phyloP scores from a whole-genome alignment of 768 basidiomycete genomes.

The Xanthoconium purpureum region DNA sequence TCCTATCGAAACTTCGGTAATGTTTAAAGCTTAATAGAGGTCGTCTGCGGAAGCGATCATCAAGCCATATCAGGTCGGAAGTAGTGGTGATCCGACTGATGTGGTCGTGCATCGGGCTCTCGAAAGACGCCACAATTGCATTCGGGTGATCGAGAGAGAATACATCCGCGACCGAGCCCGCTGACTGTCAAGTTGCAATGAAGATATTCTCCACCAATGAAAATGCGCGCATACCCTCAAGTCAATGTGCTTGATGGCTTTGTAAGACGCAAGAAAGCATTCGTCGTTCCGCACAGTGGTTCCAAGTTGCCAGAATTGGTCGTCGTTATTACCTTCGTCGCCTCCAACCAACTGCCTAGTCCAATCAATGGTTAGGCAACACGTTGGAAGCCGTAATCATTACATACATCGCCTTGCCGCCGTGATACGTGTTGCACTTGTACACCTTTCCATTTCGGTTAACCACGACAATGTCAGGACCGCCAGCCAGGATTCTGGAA shows the following conservation, averaged over 20 bases:
- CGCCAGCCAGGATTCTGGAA: slow-evolving; percentile 37
- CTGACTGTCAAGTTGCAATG: slow-evolving; percentile 29
- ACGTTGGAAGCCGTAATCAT: not conserved
- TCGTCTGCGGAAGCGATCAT: slow-evolving; percentile 52
- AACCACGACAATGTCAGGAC: slow-evolving; percentile 40
- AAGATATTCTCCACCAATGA: not conserved
- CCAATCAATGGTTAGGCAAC: not conserved
- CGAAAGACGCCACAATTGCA: slow-evolving; percentile 54
- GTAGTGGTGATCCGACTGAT: slow-evolving; percentile 59
- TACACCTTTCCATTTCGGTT: slow-evolving; percentile 55
- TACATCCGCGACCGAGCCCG: slow-evolving; percentile 26
- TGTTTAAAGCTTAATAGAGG: slow-evolving; percentile 65
- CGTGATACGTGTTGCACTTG: slow-evolving; percentile 37
- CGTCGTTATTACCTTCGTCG: slow-evolving; percentile 11
- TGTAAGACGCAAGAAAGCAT: slow-evolving; percentile 49
- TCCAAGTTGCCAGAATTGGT: slow-evolving; percentile 55
- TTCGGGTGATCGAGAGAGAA: slow-evolving; percentile 34
- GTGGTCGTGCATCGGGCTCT: slow-evolving; percentile 40
- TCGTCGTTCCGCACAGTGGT: slow-evolving; percentile 32
- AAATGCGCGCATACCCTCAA: slow-evolving; percentile 44
- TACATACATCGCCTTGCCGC: slow-evolving; percentile 42
- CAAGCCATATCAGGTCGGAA: slow-evolving; percentile 65
- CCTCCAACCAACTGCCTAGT: slow-evolving; percentile 22
- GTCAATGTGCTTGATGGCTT: slow-evolving; percentile 46
- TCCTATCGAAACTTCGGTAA: slow-evolving; percentile 56